Evolutionary conservation across 208 protist species (phyloP).

Genomic region (Porcisia hertigi): DNA sequence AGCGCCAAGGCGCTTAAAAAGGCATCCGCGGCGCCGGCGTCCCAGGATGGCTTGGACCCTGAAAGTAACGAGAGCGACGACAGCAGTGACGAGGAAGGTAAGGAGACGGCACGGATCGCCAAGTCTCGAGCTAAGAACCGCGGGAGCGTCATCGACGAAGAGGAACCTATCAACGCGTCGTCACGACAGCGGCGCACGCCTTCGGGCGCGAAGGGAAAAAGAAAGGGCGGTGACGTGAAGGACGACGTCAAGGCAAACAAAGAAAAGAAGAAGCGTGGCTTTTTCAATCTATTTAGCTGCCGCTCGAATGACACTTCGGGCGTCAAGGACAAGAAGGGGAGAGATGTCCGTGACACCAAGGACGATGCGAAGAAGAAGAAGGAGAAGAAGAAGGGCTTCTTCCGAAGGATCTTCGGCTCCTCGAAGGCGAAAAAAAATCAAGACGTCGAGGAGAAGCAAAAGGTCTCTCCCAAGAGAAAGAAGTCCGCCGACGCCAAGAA

Average conservation of each 20-base stretch:
- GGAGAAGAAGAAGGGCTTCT: background rate
- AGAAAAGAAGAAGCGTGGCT: too few species aligned
- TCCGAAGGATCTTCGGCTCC: background rate
- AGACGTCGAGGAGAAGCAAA: background rate
- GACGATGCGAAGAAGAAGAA: background rate
- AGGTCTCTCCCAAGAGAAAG: too few species aligned
- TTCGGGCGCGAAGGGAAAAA: background rate
- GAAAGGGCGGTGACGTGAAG: too few species aligned
- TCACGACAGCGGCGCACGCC: background rate
- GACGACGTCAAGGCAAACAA: too few species aligned
- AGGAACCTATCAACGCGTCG: slow-evolving; percentile 18
- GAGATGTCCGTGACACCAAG: background rate
- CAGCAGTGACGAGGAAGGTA: background rate
- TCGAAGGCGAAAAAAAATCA: background rate
- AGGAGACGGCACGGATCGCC: background rate
- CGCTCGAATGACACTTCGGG: background rate
- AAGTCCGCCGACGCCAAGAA: slow-evolving; percentile 13
- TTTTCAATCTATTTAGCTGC: background rate
- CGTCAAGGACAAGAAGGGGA: background rate
- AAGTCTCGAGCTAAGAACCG: background rate
- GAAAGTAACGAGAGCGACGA: background rate
- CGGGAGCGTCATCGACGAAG: slow-evolving; percentile 3
- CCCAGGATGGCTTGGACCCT: slow-evolving; percentile 1
- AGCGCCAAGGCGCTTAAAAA: too few species aligned
- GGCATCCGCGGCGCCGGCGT: background rate